A percentile compares a stretch with the other conserved stretches of the same genome.
These are phyloP conservation scores for Rachicladosporium sp. DNA, from an alignment of 2,329 filamentous ascomycete species.

Conservation along the genomic window DNA sequence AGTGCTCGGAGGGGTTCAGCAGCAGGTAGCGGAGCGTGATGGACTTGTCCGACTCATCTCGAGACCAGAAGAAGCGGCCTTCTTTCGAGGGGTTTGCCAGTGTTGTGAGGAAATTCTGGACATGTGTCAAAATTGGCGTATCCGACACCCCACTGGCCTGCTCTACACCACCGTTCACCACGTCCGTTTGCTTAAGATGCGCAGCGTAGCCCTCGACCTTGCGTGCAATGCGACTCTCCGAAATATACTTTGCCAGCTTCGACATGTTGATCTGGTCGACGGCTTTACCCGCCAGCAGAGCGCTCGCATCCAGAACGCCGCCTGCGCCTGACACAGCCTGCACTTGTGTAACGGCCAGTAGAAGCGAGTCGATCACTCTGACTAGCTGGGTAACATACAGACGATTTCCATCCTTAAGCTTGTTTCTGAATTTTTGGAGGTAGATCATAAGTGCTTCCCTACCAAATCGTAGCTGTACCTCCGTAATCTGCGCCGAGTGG, in stretches of 20 bases:
- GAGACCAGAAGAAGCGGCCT: constrained; percentile 47
- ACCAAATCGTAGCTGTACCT: constrained; percentile 60
- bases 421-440: constrained; percentile 75
- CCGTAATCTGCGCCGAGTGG: constrained; percentile 63
- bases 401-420: constrained; percentile 78
- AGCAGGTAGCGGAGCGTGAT: constrained; percentile 71
- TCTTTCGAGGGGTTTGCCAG: constrained; percentile 73
- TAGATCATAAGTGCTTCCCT: constrained; percentile 69
- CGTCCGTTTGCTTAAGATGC: constrained; percentile 29
- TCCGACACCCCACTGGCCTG: neutral
- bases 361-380: constrained; percentile 66
- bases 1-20: constrained; percentile 82
- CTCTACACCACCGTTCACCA: neutral
- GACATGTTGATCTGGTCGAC: constrained; percentile 93
- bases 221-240: constrained; percentile 81
- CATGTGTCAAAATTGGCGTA: constrained; percentile 48
- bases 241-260: constrained; percentile 75
- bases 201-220: constrained; percentile 85
- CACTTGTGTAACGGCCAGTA: constrained; percentile 9
- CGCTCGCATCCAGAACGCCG: constrained; percentile 56
- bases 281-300: constrained; percentile 68
- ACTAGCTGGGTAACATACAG: constrained; percentile 84
- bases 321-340: constrained; percentile 33
- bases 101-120: constrained; percentile 60
- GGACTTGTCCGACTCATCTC: constrained; percentile 28